Percentiles rank a stretch among this genome's conserved stretches.
phyloP scores from a whole-genome alignment of 2,329 filamentous ascomycete genomes.

The Raffaelea ambrosiae region DNA sequence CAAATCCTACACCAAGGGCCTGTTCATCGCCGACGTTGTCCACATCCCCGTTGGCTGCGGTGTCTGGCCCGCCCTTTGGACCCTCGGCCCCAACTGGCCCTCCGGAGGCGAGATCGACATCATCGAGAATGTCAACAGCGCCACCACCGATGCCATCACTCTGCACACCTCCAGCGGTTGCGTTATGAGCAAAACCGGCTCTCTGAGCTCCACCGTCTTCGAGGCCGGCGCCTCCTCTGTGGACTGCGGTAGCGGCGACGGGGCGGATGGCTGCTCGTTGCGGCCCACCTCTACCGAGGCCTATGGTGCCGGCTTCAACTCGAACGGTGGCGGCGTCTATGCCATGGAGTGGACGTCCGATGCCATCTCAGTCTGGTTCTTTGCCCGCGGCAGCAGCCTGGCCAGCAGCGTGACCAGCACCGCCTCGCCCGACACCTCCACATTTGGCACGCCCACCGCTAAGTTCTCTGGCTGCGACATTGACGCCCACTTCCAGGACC shows the following conservation, averaged over 20 bases:
- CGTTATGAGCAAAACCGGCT: slow-evolving; percentile 40
- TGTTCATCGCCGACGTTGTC: slow-evolving; percentile 64
- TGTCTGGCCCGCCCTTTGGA: slow-evolving; percentile 68
- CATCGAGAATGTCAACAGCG: slow-evolving; percentile 66
- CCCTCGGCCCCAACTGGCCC: slow-evolving; percentile 63
- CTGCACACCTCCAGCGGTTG: slow-evolving; percentile 60
- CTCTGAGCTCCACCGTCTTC: slow-evolving; percentile 35
- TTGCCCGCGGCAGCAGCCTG: slow-evolving; percentile 44
- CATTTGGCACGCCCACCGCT: slow-evolving; percentile 63
- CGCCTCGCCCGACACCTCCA: slow-evolving; percentile 50
- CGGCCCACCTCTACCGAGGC: slow-evolving; percentile 39
- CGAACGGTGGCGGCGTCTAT: slow-evolving; percentile 59
- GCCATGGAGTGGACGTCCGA: slow-evolving; percentile 67
- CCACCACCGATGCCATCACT: slow-evolving; percentile 51
- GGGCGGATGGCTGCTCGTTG: slow-evolving; percentile 52
- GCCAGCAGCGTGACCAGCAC: slow-evolving; percentile 37
- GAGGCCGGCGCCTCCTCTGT: slow-evolving; percentile 25
- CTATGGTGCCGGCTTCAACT: slow-evolving; percentile 66
- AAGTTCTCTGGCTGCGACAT: slow-evolving; percentile 68
- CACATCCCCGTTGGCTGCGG: slow-evolving; percentile 75
- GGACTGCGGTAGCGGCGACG: slow-evolving; percentile 18
- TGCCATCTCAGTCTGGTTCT: slow-evolving; percentile 75
- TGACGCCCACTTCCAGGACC: slow-evolving; percentile 55
- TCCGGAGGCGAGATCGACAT: slow-evolving; percentile 68
- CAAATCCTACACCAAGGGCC: slow-evolving; percentile 56